These are phyloP conservation scores for Kazachstania martiniae DNA, from an alignment of 805 yeast species.

Conservation along the genomic window DNA sequence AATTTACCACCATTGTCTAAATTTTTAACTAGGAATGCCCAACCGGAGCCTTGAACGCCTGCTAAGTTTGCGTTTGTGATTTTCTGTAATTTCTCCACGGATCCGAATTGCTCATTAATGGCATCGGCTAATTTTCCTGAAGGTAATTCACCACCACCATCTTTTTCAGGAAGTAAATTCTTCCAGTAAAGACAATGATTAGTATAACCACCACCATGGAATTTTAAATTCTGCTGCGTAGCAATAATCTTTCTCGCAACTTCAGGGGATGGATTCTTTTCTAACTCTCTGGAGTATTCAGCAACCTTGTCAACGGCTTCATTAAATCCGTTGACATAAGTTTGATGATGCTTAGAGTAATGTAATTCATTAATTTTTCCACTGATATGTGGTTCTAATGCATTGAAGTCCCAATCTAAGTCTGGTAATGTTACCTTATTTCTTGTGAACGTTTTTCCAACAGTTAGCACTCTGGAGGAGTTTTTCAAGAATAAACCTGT, in stretches of 20 bases:
- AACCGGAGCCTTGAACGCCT: conserved; percentile 89
- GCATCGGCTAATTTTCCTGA: conserved; percentile 45
- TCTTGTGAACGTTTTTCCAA: too few species aligned
- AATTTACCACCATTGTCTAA: conserved; percentile 53
- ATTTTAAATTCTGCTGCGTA: conserved; percentile 67
- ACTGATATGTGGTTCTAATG: conserved; percentile 76
- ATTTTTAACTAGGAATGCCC: conserved; percentile 88
- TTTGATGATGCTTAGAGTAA: conserved; percentile 86
- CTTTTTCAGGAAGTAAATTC: conserved; percentile 63
- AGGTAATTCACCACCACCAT: conserved; percentile 61
- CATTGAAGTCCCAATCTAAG: conserved; percentile 73
- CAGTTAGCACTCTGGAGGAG: too few species aligned
- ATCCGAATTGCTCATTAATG: conserved; percentile 56
- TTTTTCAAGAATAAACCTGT: too few species aligned
- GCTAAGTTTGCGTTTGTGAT: conserved; percentile 64
- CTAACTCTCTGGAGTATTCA: conserved; percentile 51
- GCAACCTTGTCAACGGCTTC: conserved; percentile 62
- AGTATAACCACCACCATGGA: conserved; percentile 87
- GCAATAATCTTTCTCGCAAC: conserved; percentile 30
- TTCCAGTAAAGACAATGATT: conserved; percentile 87
- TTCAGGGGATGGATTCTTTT: conserved; percentile 38
- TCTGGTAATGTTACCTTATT: conserved; percentile 70
- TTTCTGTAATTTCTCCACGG: conserved; percentile 54
- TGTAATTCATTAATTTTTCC: conserved; percentile 81
- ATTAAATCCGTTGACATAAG: conserved; percentile 81